Evolutionary conservation across 257 asterid genomes (phyloP), one percentile per base, ranked within the genome.

Genomic region (Primulina tabacum): DNA sequence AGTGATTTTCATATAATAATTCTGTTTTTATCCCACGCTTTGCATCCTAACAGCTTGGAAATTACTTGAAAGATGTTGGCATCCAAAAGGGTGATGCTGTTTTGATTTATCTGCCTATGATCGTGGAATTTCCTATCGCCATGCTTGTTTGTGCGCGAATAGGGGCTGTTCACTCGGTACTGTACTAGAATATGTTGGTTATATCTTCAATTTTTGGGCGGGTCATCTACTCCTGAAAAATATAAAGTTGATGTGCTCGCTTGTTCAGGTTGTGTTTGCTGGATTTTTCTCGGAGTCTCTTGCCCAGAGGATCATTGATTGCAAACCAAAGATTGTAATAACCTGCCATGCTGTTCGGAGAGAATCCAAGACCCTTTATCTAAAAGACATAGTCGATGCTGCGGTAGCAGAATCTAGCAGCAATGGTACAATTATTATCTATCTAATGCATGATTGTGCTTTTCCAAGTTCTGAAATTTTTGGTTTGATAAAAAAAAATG

Each of bases 111-210:
- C 84, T 93, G 73, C 99, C 99, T 58, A 93, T 93, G 99, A 95
- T 90, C 33, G 83, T 86, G 99, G 99, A 93, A 77, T 87, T 93
- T 70, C 96, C 99, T 53, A 86, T 90, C 67, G 96, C 99, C 8
- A 93, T 93, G 99, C 97, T 93, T 74, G 97, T 97, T 47, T 90
- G 99, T 80, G 97, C 96, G 73, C 95, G 97, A 60, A 90, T 93
- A 72, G n/a, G 99, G 72, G 96, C 97, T 78, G 90, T 93, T 78
- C 99, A 93, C 84, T 93, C 99, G 92, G 99, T 93, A 86, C 26
- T 65, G 37, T 74, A 33, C 62, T 26, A 29, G 10, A 21, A 12
- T 33, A 65, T 57, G 30, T 64, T 40, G 60, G 59, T 61, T 53
- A 65, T 55, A 29, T 32, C 50, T 43, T 72, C 32, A 40, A 71